Evolutionary conservation across 2,329 filamentous ascomycete genomes (phyloP).

Genomic region (Scopulariopsis brevicaulis): DNA sequence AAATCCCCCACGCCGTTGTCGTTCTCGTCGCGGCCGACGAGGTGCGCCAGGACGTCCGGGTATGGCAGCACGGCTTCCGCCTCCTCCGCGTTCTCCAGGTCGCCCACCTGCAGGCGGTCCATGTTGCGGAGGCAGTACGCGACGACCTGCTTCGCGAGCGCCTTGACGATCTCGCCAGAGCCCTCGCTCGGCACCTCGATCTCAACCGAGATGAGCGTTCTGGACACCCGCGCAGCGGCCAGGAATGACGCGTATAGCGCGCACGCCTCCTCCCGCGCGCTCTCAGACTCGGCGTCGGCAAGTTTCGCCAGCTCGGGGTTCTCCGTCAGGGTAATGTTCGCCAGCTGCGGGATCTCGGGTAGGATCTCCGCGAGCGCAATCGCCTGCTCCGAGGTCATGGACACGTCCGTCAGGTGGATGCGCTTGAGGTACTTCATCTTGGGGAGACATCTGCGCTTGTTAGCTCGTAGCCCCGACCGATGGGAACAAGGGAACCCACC

Average conservation of each 20-base stretch:
- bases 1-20: conserved; percentile 39
- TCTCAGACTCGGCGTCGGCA: conserved; percentile 65
- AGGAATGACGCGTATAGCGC: conserved; percentile 87
- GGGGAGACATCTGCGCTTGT: conserved; percentile 52
- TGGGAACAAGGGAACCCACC: conserved; percentile 32
- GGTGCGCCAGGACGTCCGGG: conserved; percentile 75
- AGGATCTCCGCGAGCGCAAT: conserved; percentile 86
- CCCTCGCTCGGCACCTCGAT: conserved; percentile 76
- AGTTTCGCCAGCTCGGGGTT: conserved; percentile 64
- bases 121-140: conserved; percentile 90
- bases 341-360: conserved; percentile 69
- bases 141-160: conserved; percentile 85
- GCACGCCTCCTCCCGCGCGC: conserved; percentile 81
- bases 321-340: conserved; percentile 77
- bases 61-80: conserved; percentile 22
- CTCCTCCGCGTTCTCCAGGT: conserved; percentile 24
- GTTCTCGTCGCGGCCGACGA: conserved; percentile 59
- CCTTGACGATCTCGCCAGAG: conserved; percentile 84
- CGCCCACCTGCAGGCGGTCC: conserved; percentile 60
- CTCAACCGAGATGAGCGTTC: conserved; percentile 77
- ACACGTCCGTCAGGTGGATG: conserved; percentile 76
- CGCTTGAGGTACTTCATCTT: conserved; percentile 68
- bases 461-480: background rate
- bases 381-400: conserved; percentile 74
- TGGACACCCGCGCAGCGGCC: conserved; percentile 74